Evolutionary conservation across 2,329 filamentous ascomycete species (phyloP).

Genomic region (Aspergillus cejpii): DNA sequence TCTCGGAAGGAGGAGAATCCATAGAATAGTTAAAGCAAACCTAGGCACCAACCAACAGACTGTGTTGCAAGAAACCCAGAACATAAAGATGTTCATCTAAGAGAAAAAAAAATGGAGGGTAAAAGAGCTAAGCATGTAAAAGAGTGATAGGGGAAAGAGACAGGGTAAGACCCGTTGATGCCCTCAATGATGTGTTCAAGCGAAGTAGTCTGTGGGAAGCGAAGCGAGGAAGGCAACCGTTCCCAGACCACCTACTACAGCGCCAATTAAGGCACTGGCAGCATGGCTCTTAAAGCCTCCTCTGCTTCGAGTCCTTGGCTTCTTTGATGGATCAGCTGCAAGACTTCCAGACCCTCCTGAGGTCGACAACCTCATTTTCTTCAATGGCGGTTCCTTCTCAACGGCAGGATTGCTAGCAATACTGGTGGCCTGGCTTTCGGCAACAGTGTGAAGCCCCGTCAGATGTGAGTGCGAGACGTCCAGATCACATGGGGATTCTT

Average conservation of each 20-base stretch:
- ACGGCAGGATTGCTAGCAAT: constrained; percentile 9
- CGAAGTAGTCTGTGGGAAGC: constrained; percentile 41
- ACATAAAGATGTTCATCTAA: constrained; percentile 1
- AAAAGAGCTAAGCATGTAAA: constrained; percentile 1
- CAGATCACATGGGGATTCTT: constrained; percentile 8
- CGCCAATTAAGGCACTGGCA: constrained; percentile 36
- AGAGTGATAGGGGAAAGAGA: constrained; percentile 5
- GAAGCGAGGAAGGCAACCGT: constrained; percentile 38
- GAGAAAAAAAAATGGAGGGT: not conserved
- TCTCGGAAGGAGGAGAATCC: not conserved
- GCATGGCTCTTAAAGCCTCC: constrained; percentile 32
- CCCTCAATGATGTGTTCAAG: constrained; percentile 14
- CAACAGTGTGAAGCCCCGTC: constrained; percentile 6
- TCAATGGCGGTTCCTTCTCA: constrained; percentile 20
- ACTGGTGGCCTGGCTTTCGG: not conserved
- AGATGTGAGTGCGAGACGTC: constrained; percentile 13
- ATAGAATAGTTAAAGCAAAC: not conserved
- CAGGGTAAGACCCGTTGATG: constrained; percentile 3
- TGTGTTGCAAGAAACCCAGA: not conserved
- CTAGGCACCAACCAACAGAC: not conserved
- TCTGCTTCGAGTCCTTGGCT: constrained; percentile 19
- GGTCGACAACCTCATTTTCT: constrained; percentile 8
- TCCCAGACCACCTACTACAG: constrained; percentile 38
- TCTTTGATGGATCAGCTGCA: not conserved
- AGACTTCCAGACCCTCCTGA: too few species aligned